Evolutionary conservation across 768 basidiomycete species (phyloP).

Genomic region (Mycena metata): DNA sequence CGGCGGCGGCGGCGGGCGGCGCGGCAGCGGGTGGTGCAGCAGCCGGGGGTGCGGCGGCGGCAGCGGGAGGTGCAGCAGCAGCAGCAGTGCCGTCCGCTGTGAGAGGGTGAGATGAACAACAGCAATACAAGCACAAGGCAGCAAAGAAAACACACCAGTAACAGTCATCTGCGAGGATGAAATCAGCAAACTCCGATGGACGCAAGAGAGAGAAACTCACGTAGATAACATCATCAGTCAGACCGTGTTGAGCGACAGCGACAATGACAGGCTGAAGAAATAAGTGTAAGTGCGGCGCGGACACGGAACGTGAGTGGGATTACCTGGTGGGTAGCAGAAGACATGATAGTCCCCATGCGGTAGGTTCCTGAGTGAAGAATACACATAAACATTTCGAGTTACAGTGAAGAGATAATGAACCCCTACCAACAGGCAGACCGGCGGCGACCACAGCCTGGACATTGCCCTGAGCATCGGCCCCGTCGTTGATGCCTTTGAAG

Average conservation of each 20-base stretch:
- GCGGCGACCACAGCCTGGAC: constrained; percentile 53
- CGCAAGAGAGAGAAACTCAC: no score
- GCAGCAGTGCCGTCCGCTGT: constrained; percentile 8
- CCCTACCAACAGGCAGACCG: constrained; percentile 64
- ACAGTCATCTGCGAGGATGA: no score
- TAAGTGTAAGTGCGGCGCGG: no score
- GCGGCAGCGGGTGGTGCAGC: constrained; percentile 18
- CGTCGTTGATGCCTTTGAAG: constrained; percentile 71
- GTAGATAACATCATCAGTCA: constrained; percentile 63
- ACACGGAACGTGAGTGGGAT: no score
- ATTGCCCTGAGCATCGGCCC: neutral
- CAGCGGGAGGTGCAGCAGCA: constrained; percentile 20
- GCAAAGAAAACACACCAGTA: no score
- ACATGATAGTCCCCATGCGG: constrained; percentile 67
- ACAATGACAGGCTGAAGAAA: constrained; percentile 55
- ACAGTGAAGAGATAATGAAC: no score
- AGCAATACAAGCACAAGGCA: neutral
- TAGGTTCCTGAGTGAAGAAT: constrained; percentile 49
- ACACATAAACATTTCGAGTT: no score
- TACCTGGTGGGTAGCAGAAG: constrained; percentile 59
- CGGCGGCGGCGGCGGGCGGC: constrained; percentile 6
- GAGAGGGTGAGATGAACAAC: neutral
- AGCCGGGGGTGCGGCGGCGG: neutral
- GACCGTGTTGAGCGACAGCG: constrained; percentile 64
- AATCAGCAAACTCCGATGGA: no score